These are phyloP conservation scores for Venturia oleaginea DNA, from an alignment of 2,329 filamentous ascomycete genomes.

Conservation along the genomic window DNA sequence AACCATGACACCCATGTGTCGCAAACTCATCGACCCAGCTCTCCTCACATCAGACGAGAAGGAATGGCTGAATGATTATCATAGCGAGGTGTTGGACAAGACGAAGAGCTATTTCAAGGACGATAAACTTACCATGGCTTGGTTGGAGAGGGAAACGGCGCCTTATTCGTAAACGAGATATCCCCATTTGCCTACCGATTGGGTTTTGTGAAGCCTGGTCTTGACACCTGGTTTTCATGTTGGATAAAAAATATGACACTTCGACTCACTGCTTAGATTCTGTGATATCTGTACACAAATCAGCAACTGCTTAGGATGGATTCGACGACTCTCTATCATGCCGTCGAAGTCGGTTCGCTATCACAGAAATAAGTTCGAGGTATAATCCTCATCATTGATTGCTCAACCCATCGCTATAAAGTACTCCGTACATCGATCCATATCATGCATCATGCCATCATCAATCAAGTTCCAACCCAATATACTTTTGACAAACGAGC, in stretches of 20 bases:
- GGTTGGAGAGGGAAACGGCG: constrained; percentile 81
- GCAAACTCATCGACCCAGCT: constrained; percentile 69
- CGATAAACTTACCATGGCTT: constrained; percentile 62
- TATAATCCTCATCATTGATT: not conserved
- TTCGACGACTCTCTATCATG: too few species aligned
- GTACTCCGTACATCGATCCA: not conserved
- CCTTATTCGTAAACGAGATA: constrained; percentile 26
- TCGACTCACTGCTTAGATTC: too few species aligned
- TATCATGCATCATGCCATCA: not conserved
- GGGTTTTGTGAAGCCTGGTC: not conserved
- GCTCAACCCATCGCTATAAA: not conserved
- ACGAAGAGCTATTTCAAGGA: constrained; percentile 67
- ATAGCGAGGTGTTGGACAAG: constrained; percentile 71
- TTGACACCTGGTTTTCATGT: too few species aligned
- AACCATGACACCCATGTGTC: constrained; percentile 92
- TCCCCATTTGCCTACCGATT: not conserved
- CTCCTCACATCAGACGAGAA: constrained; percentile 68
- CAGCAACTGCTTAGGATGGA: too few species aligned
- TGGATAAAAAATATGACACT: too few species aligned
- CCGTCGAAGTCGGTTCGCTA: too few species aligned
- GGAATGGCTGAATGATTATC: constrained; percentile 80
- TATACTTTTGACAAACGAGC: not conserved
- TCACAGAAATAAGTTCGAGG: too few species aligned
- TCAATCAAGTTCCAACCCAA: not conserved
- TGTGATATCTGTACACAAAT: too few species aligned